These are phyloP conservation scores for Boletus chippewaensis DNA, from an alignment of 1,284 basidiomycete species.

Conservation along the genomic window DNA sequence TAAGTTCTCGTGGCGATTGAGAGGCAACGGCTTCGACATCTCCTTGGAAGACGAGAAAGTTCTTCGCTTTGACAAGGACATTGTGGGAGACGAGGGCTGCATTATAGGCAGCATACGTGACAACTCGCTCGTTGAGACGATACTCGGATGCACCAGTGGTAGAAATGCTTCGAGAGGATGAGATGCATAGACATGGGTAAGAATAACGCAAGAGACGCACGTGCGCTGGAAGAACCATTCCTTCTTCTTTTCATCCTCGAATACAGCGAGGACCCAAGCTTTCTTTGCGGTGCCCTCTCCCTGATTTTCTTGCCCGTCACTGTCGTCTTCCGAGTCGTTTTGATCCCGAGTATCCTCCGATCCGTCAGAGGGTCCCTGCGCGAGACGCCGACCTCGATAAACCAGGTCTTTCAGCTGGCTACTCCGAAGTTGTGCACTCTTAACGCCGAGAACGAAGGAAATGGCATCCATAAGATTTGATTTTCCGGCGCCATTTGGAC, in stretches of 20 bases:
- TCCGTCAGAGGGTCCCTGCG: slow-evolving; percentile 46
- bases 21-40: slow-evolving; percentile 98
- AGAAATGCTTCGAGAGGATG: slow-evolving; percentile 60
- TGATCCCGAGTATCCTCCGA: slow-evolving; percentile 44
- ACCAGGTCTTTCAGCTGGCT: slow-evolving; percentile 94
- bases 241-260: slow-evolving; percentile 67
- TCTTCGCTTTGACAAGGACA: slow-evolving; percentile 98
- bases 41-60: slow-evolving; percentile 99
- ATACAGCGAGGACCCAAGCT: slow-evolving; percentile 94
- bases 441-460: slow-evolving; percentile 96
- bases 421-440: slow-evolving; percentile 87
- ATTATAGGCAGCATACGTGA: slow-evolving; percentile 84
- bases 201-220: slow-evolving; percentile 42
- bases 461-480: slow-evolving; percentile 99
- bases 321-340: slow-evolving; percentile 39
- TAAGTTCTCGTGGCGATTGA: slow-evolving; percentile 87
- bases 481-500: slow-evolving; percentile 98
- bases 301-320: slow-evolving; percentile 49
- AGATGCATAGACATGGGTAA: background rate
- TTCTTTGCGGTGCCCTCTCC: slow-evolving; percentile 83
- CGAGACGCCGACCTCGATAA: slow-evolving; percentile 82
- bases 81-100: slow-evolving; percentile 82
- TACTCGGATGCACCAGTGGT: slow-evolving; percentile 84
- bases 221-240: slow-evolving; percentile 89
- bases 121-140: slow-evolving; percentile 70